These are phyloP conservation scores for Vigna nakashimae DNA, from an alignment of 306 rosid species.

Conservation along the genomic window DNA sequence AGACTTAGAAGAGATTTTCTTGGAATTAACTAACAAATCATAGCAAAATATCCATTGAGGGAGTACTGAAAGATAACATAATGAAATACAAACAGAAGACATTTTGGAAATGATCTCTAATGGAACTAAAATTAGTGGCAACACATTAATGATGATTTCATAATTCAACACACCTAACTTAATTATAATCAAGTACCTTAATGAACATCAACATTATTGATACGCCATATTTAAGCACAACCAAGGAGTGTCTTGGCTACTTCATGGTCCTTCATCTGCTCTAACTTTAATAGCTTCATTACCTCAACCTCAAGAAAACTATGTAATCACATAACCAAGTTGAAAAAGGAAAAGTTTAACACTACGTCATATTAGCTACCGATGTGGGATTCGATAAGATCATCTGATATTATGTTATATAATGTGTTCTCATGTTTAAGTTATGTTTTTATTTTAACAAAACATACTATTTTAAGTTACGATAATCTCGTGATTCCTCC, in stretches of 20 bases:
- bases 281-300: not conserved
- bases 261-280: slow-evolving; percentile 7
- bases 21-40: no score
- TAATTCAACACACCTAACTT: slow-evolving; percentile 23
- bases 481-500: not conserved
- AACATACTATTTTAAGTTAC: not conserved
- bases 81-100: no score
- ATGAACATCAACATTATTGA: not conserved
- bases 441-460: not conserved
- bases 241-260: slow-evolving; percentile 13
- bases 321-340: slow-evolving; percentile 36
- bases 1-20: no score
- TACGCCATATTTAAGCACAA: not conserved
- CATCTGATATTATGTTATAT: not conserved
- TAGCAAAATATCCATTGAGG: no score
- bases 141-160: slow-evolving; percentile 7
- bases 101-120: no score
- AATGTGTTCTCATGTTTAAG: not conserved
- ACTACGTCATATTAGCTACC: slow-evolving; percentile 2
- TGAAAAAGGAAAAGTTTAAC: not conserved
- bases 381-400: slow-evolving; percentile 18
- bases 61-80: no score
- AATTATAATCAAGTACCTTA: slow-evolving; percentile 17
- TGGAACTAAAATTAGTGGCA: not conserved
- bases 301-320: slow-evolving; percentile 20